Evolutionary conservation across 352 stramenopile genomes (phyloP).

Genomic region (Bremia lactucae): DNA sequence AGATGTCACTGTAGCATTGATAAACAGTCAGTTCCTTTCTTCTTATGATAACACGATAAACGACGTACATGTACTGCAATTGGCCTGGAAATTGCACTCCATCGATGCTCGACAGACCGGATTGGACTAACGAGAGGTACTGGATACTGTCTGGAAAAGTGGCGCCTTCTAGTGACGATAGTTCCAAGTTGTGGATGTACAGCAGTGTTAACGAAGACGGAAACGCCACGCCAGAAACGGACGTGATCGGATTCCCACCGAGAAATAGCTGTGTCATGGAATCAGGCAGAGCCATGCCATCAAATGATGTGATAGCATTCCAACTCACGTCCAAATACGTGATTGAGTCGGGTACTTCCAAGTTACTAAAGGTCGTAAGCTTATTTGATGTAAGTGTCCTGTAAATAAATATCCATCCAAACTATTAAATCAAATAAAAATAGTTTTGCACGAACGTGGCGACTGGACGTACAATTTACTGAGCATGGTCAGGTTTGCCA

Average conservation of each 20-base stretch:
- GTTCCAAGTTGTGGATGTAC: conserved; percentile 55
- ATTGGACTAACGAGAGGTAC: conserved; percentile 37
- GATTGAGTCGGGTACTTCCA: conserved; percentile 30
- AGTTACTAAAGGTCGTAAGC: conserved; percentile 31
- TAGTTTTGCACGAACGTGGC: too few species aligned
- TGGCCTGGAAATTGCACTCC: conserved; percentile 31
- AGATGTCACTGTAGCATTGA: conserved; percentile 29
- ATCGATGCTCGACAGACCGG: conserved; percentile 28
- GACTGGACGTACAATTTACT: conserved; percentile 25
- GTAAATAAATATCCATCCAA: neutral
- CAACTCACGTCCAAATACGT: conserved; percentile 51
- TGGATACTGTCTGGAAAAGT: conserved; percentile 35
- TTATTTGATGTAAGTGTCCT: conserved; percentile 44
- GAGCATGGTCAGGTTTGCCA: conserved; percentile 20
- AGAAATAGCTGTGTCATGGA: conserved; percentile 45
- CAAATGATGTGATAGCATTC: conserved; percentile 50
- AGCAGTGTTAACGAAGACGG: conserved; percentile 41
- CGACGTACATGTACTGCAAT: conserved; percentile 43
- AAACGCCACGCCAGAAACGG: conserved; percentile 36
- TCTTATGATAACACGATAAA: neutral
- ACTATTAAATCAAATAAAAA: too few species aligned
- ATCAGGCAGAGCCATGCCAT: conserved; percentile 40
- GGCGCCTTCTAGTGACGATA: conserved; percentile 31
- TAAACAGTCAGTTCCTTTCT: neutral
- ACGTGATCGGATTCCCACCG: conserved; percentile 55